Conservation (phyloP, 495 filamentous ascomycete genomes). For the Trichoderma virens region DNA sequence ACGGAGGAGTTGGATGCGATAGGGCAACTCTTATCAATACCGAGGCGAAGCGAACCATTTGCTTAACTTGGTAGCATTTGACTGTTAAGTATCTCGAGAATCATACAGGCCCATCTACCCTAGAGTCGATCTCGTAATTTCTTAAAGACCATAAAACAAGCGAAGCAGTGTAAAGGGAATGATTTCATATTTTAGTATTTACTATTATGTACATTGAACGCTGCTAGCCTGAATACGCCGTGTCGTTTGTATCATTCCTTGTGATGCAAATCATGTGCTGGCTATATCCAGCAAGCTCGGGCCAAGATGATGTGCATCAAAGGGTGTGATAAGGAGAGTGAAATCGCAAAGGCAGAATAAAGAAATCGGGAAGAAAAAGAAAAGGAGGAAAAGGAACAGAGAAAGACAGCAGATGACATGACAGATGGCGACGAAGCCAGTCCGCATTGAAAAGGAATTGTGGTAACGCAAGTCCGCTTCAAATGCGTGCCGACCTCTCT, state of each 20-base stretch:
- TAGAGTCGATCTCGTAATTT: too few relatives aligned
- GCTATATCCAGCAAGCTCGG: background rate
- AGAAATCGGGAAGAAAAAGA: background rate
- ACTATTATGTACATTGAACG: background rate
- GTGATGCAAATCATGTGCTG: background rate
- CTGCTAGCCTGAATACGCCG: background rate
- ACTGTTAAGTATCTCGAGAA: too few relatives aligned
- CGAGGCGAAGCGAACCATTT: too few relatives aligned
- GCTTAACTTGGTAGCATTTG: too few relatives aligned
- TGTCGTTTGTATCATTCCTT: background rate
- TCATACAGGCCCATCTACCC: too few relatives aligned
- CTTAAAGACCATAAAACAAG: too few relatives aligned
- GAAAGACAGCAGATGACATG: too few relatives aligned
- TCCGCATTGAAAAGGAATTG: background rate
- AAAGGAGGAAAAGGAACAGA: background rate
- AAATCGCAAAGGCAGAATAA: background rate
- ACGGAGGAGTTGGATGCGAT: too few relatives aligned
- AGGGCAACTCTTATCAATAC: too few relatives aligned
- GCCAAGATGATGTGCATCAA: background rate
- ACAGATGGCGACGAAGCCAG: background rate
- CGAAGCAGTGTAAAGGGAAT: too few relatives aligned
- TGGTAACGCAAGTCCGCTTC: background rate
- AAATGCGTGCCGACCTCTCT: background rate
- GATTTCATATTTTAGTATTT: too few relatives aligned
- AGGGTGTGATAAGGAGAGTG: background rate